phyloP scores from a whole-genome alignment of 2,329 filamentous ascomycete species.

The Grosmannia huntii region DNA sequence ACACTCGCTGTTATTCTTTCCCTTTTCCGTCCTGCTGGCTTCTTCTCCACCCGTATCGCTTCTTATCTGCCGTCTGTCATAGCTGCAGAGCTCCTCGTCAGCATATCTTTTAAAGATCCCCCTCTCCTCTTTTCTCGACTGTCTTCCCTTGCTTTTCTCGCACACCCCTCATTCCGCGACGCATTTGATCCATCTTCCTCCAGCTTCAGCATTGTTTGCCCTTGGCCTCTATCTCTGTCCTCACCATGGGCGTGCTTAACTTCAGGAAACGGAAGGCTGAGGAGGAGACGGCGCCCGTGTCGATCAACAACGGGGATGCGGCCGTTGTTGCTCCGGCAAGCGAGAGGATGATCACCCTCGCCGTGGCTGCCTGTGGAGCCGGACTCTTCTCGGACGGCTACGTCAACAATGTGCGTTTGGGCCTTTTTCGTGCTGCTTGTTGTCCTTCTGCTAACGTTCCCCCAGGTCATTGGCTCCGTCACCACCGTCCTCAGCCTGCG shows the following conservation, averaged over 20 bases:
- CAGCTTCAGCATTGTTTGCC: not conserved
- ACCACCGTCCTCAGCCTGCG: constrained; percentile 59
- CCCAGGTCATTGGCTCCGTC: constrained; percentile 73
- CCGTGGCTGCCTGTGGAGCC: constrained; percentile 77
- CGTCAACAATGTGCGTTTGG: constrained; percentile 57
- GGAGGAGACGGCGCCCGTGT: not conserved
- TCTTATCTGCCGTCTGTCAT: too few relatives aligned
- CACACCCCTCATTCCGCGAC: too few relatives aligned
- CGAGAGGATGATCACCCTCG: constrained; percentile 28
- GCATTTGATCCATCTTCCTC: too few relatives aligned
- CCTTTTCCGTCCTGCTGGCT: not conserved
- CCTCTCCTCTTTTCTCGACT: too few relatives aligned
- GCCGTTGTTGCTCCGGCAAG: not conserved
- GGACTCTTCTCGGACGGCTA: constrained; percentile 89
- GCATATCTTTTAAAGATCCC: too few relatives aligned
- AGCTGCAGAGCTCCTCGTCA: too few relatives aligned
- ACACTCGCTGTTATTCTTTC: not conserved
- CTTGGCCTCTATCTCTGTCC: too few relatives aligned
- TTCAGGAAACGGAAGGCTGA: constrained; percentile 1
- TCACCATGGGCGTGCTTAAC: constrained; percentile 4
- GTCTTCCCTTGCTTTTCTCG: not conserved
- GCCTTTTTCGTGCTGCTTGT: too few relatives aligned
- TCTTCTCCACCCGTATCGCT: too few relatives aligned
- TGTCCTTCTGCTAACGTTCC: not conserved
- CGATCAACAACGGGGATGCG: not conserved